Base-by-base conservation (phyloP, 2,329 filamentous ascomycete species). In the Clonostachys byssicola region DNA sequence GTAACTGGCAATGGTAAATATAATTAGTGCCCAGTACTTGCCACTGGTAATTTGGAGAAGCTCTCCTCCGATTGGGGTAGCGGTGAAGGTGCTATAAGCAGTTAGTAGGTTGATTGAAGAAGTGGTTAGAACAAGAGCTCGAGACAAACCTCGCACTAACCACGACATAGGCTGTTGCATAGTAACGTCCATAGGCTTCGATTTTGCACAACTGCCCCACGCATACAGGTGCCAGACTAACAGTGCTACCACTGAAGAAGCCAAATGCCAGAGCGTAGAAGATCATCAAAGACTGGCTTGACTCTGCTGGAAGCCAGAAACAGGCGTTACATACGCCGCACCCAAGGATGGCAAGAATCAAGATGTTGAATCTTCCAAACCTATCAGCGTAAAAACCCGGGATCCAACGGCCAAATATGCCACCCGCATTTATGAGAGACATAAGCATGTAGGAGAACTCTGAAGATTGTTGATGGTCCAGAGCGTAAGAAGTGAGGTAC, bases 381-480 rank as follows among this genome's bases (percentile, higher is more conserved):
- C 71, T 72, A 53, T 84, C 80, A 3, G 76, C 78, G 34, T 83
- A 52, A 44, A 78, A 66, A 30, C 78, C 79, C 0, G 80, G 78
- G 4, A 77, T 57, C 49, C 81, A 71, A 33, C 79, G 74, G 5
- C 80, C 80, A 13, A 88, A 69, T 49, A 81, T 77, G 1, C 78
- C 83, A 20, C 81, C 85, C 2, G 75, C 83, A 56, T 88, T 89
- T 56, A 89, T 71, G 54, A 88, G 78, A 7, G 82, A 74, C 9
- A 88, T 65, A 41, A 87, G 72, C 54, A 86, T 81, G 60, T 85
- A 87, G 55, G 83, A 84, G 46, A 85, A 74, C 12, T 68, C 64
- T 2, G 65, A 64, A 0, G 69, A 60, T 9, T 77, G 67, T 9
- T 78, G 81, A 57, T 80, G 67, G 8, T 61, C 56, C 5, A 82